Base-by-base conservation (phyloP, 164 flowering plant genomes). In the Macadamia tetraphylla region DNA sequence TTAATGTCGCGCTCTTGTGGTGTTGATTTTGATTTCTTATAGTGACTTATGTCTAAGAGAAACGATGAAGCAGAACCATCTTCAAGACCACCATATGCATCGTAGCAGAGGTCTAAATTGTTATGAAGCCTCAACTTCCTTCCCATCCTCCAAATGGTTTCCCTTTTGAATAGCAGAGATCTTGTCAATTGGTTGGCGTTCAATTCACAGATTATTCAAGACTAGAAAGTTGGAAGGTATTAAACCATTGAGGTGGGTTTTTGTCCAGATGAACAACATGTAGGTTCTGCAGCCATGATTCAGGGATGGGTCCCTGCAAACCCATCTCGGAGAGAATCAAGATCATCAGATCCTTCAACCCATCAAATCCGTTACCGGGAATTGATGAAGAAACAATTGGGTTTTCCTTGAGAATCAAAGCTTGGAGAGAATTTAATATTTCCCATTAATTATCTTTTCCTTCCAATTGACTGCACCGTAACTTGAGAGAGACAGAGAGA, bases 81-180 rank as follows among this genome's bases (percentile, higher is more conserved):
- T 18, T 72, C 88, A 5, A 78, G 70, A 3, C 87, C 93, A 43
- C 71, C 80, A n/a, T 71, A 63, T 4, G 74, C 71, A 65, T 82
- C 81, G 58, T 73, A 85, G 66, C 99, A 94, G 0, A 94, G 84
- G 17, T 95, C 99, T 2, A 74, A 70, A 58, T 94, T 94, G 68
- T 92, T 85, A 17, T 79, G 18, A 11, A 94, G 86, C 78, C 81
- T 81, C 42, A 94, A 77, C 79, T 94, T 92, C 66, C 83, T 76
- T 30, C 85, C 84, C 97, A 92, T 88, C 64, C 84, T 86, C 97
- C 97, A 90, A 3, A 89, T 75, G 79, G 78, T 80, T 51, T 94
- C 97, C 69, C 82, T 82, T 31, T 69, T 80, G n/a, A 94, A 84
- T 0, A 97, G 97, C 31, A 94, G 68, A 60, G 85, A 78, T 17